Evolutionary conservation across 192 early-diverging fungal species (phyloP).

Genomic region (Piromyces finnis): DNA sequence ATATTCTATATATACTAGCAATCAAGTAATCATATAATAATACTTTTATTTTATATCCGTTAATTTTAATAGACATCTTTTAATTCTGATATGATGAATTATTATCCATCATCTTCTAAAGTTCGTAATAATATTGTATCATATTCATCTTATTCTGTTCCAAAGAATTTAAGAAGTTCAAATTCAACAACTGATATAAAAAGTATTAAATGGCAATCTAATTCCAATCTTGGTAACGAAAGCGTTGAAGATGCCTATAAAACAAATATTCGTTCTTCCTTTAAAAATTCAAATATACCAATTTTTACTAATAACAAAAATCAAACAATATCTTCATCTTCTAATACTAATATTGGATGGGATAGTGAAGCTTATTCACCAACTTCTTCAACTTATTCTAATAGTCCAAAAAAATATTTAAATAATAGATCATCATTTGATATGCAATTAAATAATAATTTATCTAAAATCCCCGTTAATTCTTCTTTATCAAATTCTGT

Average conservation of each 20-base stretch:
- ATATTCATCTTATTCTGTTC: background rate
- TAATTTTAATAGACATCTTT: background rate
- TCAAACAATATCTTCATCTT: background rate
- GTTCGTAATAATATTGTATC: background rate
- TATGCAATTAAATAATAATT: background rate
- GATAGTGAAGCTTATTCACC: background rate
- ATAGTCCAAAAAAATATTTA: background rate
- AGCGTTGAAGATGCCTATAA: background rate
- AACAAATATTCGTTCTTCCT: background rate
- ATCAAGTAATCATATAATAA: no score
- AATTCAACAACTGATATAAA: background rate
- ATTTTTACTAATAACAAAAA: background rate
- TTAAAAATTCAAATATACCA: background rate
- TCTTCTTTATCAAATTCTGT: background rate
- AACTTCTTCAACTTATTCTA: background rate
- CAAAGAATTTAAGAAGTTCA: background rate
- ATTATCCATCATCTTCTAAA: background rate
- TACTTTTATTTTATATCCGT: no score
- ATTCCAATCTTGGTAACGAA: background rate
- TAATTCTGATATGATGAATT: background rate
- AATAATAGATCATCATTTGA: background rate
- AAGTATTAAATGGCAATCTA: background rate
- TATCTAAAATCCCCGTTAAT: background rate
- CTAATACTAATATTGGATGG: background rate
- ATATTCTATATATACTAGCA: no score